phyloP scores from a whole-genome alignment of 2,329 filamentous ascomycete genomes.

The Colletotrichum sp. region DNA sequence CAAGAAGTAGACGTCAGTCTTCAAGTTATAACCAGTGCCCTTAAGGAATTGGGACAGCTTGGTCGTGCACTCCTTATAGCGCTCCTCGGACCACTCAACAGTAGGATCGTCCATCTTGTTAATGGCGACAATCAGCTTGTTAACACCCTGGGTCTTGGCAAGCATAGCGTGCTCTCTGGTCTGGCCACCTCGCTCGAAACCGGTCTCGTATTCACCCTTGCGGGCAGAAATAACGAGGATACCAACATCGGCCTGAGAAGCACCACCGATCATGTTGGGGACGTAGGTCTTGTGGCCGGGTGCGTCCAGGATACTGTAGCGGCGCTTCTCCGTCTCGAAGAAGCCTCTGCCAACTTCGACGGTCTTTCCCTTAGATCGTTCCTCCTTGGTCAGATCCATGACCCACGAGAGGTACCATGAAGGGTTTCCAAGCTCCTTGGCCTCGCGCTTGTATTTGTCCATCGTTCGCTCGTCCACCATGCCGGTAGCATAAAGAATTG shows the following conservation, averaged over 20 bases:
- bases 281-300: conserved; percentile 98
- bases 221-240: conserved; percentile 95
- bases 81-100: conserved; percentile 92
- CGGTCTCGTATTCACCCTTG: conserved; percentile 98
- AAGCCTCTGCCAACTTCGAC: conserved; percentile 96
- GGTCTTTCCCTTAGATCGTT: conserved; percentile 95
- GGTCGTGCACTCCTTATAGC: conserved; percentile 90
- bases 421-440: conserved; percentile 94
- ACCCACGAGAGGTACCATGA: conserved; percentile 99
- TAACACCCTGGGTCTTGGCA: conserved; percentile 97
- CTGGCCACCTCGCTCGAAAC: conserved; percentile 95
- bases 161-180: conserved; percentile 97
- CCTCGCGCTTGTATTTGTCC: conserved; percentile 97
- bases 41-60: conserved; percentile 91
- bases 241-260: conserved; percentile 91
- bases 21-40: conserved; percentile 90
- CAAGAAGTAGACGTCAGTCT: conserved; percentile 94
- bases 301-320: conserved; percentile 96
- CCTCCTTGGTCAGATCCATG: conserved; percentile 95
- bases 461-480: conserved; percentile 99
- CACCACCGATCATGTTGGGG: conserved; percentile 96
- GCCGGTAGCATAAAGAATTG: conserved; percentile 89
- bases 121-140: conserved; percentile 91
- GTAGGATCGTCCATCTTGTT: conserved; percentile 99
- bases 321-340: conserved; percentile 95